Base-by-base conservation (phyloP, 495 filamentous ascomycete genomes). In the Arthonia radiata region DNA sequence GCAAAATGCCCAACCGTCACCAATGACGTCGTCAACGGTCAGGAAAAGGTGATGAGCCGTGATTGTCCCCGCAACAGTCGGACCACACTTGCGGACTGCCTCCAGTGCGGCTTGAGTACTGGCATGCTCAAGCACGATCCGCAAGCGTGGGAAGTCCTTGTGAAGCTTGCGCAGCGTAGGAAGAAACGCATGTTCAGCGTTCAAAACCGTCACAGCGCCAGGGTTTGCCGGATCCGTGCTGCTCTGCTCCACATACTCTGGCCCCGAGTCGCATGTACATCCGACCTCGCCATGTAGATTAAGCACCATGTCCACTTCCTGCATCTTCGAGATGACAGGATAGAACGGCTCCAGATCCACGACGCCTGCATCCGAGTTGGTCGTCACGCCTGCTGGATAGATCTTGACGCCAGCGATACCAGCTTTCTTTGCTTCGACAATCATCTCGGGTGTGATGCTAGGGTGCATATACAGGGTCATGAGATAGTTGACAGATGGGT, bases 401-500 rank as follows among this genome's bases (percentile, higher is more conserved):
- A 42, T 42, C 31, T 58, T 80, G 24, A 79, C 60, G 12, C 71
- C 71, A 18, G 52, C 49, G 27, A 76, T 60, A 1, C 69, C 68
- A 18, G 61, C 57, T 28, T 49, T 44, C 39, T 67, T 70, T 15
- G 79, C 80, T 37, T 73, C 64, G 24, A 59, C 56, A 31, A 93
- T 78, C 8, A 66, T 66, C 18, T 73, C 71, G 4, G 81, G 74
- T 2, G 74, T 90, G 26, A 91, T 61, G 15, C 53, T 61, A 24
- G 71, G 57, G 39, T 78, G 70, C 18, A 89, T 64, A 43, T 86
- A 93, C 15, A 93, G 58, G 3, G 78, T 74, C 81, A 93, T 90
- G 30, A 91, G 61, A 41, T 67, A 92, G 30, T 60, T 67, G 23
- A 92, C 69, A 18, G 62, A 58, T 0, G 71, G 69, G 26, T 72